Evolutionary conservation across 1,284 basidiomycete species (phyloP).

Genomic region (Ustilago xerochloae): DNA sequence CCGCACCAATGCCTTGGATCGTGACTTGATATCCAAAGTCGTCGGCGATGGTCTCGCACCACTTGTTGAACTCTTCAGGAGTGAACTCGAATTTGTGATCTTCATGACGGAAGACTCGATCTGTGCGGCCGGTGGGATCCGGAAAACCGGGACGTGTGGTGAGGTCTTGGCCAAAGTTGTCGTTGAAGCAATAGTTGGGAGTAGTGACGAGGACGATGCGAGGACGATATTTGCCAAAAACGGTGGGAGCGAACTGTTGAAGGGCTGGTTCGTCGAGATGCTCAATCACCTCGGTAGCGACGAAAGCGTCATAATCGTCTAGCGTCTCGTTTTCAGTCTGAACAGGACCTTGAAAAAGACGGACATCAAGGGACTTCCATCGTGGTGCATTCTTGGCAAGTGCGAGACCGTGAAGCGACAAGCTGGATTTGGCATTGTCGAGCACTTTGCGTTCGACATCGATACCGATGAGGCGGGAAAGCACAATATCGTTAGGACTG

Average conservation of each 20-base stretch:
- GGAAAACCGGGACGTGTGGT: constrained; percentile 71
- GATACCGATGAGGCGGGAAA: constrained; percentile 41
- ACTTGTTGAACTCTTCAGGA: constrained; percentile 78
- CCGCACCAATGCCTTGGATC: constrained; percentile 35
- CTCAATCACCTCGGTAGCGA: constrained; percentile 91
- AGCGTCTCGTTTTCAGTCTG: constrained; percentile 81
- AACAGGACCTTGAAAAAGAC: constrained; percentile 76
- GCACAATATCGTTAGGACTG: constrained; percentile 43
- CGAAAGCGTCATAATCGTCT: constrained; percentile 80
- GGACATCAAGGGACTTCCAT: constrained; percentile 51
- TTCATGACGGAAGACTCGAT: constrained; percentile 75
- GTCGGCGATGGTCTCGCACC: constrained; percentile 76
- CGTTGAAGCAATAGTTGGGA: constrained; percentile 88
- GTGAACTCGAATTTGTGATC: constrained; percentile 98
- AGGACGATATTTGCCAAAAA: constrained; percentile 86
- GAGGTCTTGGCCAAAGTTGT: constrained; percentile 74
- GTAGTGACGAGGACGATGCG: constrained; percentile 84
- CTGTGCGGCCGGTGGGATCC: constrained; percentile 81
- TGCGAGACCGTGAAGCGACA: constrained; percentile 46
- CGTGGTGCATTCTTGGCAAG: constrained; percentile 42
- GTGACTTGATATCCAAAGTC: constrained; percentile 80
- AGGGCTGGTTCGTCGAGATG: constrained; percentile 80
- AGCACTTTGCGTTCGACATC: constrained; percentile 55
- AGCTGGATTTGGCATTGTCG: constrained; percentile 42
- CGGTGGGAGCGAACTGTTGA: constrained; percentile 80